Evolutionary conservation across 495 filamentous ascomycete species (phyloP).

Genomic region (Cercophora sp.): DNA sequence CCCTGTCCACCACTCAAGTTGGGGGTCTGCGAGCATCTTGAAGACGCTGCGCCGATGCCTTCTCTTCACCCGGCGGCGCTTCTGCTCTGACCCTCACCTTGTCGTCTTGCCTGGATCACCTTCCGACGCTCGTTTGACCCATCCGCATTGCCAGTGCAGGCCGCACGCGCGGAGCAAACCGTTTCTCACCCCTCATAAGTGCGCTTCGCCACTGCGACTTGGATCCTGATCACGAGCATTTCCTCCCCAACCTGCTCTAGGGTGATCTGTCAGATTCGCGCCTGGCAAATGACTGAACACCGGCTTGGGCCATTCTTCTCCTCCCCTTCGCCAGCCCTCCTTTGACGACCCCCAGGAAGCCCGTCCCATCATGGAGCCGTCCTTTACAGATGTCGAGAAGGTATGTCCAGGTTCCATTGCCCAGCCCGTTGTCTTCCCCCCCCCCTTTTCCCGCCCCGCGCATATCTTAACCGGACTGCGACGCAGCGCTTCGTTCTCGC

Average conservation of each 20-base stretch:
- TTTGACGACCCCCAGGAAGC: conserved; percentile 25
- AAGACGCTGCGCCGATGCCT: conserved; percentile 25
- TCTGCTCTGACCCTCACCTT: conserved; percentile 20
- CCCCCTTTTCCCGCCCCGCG: conserved; percentile 11
- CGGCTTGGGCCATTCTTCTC: conserved; percentile 22
- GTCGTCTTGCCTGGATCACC: conserved; percentile 7
- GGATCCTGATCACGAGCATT: conserved; percentile 25
- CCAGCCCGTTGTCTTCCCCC: too few species aligned
- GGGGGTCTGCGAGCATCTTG: conserved; percentile 23
- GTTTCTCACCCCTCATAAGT: conserved; percentile 15
- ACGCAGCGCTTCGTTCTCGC: conserved; percentile 50
- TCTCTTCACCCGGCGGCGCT: conserved; percentile 22
- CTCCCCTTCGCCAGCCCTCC: conserved; percentile 28
- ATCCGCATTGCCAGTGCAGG: conserved; percentile 14
- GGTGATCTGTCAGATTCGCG: conserved; percentile 23
- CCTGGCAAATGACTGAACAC: conserved; percentile 40
- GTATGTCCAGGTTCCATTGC: too few species aligned
- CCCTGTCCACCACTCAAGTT: conserved; percentile 32
- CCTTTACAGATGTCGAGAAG: conserved; percentile 48
- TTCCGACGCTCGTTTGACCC: conserved; percentile 28
- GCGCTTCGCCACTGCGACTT: conserved; percentile 32
- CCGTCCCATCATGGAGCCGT: conserved; percentile 40
- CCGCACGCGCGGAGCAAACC: neutral
- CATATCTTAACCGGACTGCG: conserved; percentile 11
- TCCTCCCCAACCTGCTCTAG: conserved; percentile 9